Percentiles rank a stretch among this genome's conserved stretches.
Conservation (phyloP, 2,329 filamentous ascomycete species). For the Chaetomiaceae sp. region DNA sequence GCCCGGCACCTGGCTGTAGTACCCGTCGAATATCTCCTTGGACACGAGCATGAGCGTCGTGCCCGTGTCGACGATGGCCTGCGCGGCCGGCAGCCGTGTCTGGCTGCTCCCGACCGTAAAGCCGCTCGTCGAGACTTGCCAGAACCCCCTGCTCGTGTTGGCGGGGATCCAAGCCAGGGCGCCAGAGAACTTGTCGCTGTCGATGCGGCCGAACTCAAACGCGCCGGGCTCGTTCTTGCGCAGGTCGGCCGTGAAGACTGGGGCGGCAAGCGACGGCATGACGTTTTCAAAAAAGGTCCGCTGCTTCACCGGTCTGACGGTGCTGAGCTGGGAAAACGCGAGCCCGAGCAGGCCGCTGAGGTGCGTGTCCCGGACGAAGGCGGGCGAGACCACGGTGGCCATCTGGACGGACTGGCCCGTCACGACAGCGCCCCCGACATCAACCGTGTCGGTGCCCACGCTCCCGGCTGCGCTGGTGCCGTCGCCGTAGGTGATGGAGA, state of each 20-base stretch:
- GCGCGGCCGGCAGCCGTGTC: conserved; percentile 30
- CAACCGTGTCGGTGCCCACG: conserved; percentile 64
- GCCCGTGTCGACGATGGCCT: conserved; percentile 54
- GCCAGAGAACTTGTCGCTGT: conserved; percentile 58
- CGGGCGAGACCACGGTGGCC: conserved; percentile 52
- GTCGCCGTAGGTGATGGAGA: conserved; percentile 66
- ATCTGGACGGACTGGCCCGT: conserved; percentile 62
- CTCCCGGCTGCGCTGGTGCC: conserved; percentile 56
- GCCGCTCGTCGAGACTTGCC: conserved; percentile 56
- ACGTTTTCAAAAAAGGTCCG: conserved; percentile 74
- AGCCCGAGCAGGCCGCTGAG: conserved; percentile 67
- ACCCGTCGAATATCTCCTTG: conserved; percentile 43
- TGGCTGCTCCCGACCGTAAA: conserved; percentile 49
- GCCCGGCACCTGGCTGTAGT: conserved; percentile 44
- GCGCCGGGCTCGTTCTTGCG: conserved; percentile 54
- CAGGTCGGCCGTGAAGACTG: conserved; percentile 67
- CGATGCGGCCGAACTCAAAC: conserved; percentile 72
- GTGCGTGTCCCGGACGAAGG: conserved; percentile 54
- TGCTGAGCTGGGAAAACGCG: conserved; percentile 61
- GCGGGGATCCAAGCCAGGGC: conserved; percentile 57
- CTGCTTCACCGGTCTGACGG: conserved; percentile 55
- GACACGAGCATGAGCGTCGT: conserved; percentile 61
- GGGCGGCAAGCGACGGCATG: conserved; percentile 53
- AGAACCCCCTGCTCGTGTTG: conserved; percentile 60
- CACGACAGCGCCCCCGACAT: conserved; percentile 61